Base-by-base conservation (phyloP, 495 filamentous ascomycete genomes). In the Aspergillus bertholletiae region DNA sequence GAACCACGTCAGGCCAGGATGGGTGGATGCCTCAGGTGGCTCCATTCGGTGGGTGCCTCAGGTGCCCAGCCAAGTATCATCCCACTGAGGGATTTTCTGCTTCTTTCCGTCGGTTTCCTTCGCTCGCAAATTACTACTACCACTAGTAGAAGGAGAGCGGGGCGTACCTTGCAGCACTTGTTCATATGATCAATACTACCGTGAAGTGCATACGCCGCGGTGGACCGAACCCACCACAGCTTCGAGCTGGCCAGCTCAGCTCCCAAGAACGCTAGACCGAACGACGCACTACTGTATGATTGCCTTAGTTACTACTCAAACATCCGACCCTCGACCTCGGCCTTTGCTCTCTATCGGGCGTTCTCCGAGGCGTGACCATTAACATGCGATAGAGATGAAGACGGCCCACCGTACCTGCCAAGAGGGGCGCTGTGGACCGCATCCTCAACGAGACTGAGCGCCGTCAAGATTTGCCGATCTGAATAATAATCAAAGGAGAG, bases 401-500 rank as follows among this genome's bases (percentile, higher is more conserved):
- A 49, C 22, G 46, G 30, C 28, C 46, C 46, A 49, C 46, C 18
- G 46, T 49, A 35, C 46, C 46, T 49, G 46, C 46, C 46, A 49
- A 49, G 46, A 30, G 40, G 34, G 50, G 37, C 50, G 22, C 18
- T 20, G 50, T 53, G 50, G 50, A 53, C 32, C 50, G 50, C 34
- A 18, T 43, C 37, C 18, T 8, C 7, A n/a, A 40, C 18, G 11
- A 43, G 39, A 43, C 15, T 43, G 30, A 44, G 30, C 24, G 49
- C 21, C 22, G n/a, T 27, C n/a, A 28, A 32, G 35, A 24, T 34
- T 37, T 28, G 49, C 34, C 49, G 49, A 52, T 44, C 49, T 7
- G 44, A 28, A 52, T 52, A 9, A 37, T 7, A n/a, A n/a, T n/a
- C n/a, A n/a, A n/a, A n/a, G n/a, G n/a, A n/a, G 43, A 48, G 46